These are phyloP conservation scores for Magnolia kwangsiensis DNA, from an alignment of 164 flowering plant genomes.

Conservation along the genomic window DNA sequence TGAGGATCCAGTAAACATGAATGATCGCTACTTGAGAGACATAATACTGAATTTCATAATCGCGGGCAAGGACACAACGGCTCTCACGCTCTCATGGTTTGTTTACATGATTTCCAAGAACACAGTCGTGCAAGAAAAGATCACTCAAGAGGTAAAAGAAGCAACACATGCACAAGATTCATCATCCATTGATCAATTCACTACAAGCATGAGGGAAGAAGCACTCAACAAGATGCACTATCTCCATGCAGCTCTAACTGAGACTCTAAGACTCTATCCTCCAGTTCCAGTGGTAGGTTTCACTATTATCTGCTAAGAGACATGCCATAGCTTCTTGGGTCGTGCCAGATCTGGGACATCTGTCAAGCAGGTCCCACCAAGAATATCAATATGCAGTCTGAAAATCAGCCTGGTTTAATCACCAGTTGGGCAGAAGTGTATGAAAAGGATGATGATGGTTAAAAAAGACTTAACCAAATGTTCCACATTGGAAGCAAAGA, in stretches of 20 bases:
- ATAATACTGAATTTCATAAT: slow-evolving; percentile 55
- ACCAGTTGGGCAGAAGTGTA: neutral
- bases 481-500: too few species aligned
- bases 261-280: slow-evolving; percentile 86
- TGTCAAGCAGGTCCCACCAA: too few species aligned
- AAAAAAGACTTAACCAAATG: too few species aligned
- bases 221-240: slow-evolving; percentile 71
- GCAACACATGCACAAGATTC: neutral
- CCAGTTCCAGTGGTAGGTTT: slow-evolving; percentile 69
- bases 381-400: neutral
- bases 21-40: slow-evolving; percentile 54
- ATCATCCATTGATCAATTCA: slow-evolving; percentile 30
- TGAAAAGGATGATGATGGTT: neutral
- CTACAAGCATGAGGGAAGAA: slow-evolving; percentile 41
- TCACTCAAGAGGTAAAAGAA: slow-evolving; percentile 44
- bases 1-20: slow-evolving; percentile 46
- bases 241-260: slow-evolving; percentile 80
- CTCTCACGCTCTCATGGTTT: slow-evolving; percentile 68
- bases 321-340: neutral
- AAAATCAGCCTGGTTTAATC: neutral
- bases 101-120: slow-evolving; percentile 62
- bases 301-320: neutral
- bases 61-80: slow-evolving; percentile 66
- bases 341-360: neutral
- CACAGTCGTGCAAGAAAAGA: slow-evolving; percentile 54